Percentiles rank a stretch among this genome's conserved stretches.
These are phyloP conservation scores for Dicorynia guianensis DNA, from an alignment of 306 rosid genomes.

Conservation along the genomic window DNA sequence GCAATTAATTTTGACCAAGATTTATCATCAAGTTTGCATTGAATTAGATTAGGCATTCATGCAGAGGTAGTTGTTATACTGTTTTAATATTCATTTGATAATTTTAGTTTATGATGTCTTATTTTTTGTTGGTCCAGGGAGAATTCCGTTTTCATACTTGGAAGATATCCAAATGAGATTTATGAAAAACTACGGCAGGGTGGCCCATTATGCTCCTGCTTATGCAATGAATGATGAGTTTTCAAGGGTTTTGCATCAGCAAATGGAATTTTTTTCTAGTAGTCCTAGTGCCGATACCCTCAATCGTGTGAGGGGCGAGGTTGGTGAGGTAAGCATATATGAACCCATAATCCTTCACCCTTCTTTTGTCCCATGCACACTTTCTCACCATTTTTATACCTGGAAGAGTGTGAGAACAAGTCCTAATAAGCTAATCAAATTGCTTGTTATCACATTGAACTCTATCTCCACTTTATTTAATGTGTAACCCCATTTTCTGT, in stretches of 20 bases:
- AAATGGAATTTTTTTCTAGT: slow-evolving; percentile 96
- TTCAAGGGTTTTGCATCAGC: slow-evolving; percentile 97
- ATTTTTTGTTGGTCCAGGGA: slow-evolving; percentile 64
- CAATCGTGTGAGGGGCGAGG: slow-evolving; percentile 91
- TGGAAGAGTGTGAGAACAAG: slow-evolving; percentile 20
- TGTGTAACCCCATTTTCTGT: slow-evolving; percentile 31
- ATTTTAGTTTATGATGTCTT: slow-evolving; percentile 29
- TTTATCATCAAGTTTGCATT: no score
- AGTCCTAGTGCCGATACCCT: slow-evolving; percentile 86
- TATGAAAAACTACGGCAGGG: slow-evolving; percentile 94
- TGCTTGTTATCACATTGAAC: slow-evolving; percentile 22
- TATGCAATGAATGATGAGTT: slow-evolving; percentile 99
- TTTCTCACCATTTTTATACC: slow-evolving; percentile 22
- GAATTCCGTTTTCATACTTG: slow-evolving; percentile 93
- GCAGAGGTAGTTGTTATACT: slow-evolving; percentile 2
- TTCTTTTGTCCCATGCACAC: slow-evolving; percentile 30
- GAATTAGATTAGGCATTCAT: no score
- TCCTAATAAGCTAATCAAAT: slow-evolving; percentile 3
- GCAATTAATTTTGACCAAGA: no score
- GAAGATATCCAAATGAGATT: slow-evolving; percentile 98
- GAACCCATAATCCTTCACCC: not conserved
- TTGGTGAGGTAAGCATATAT: slow-evolving; percentile 87
- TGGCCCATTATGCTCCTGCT: slow-evolving; percentile 87
- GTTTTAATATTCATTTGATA: not conserved
- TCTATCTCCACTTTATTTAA: slow-evolving; percentile 20